Percentiles rank a stretch among this genome's conserved stretches.
phyloP scores from a whole-genome alignment of 2,329 filamentous ascomycete species.

The Aspergillus latus region DNA sequence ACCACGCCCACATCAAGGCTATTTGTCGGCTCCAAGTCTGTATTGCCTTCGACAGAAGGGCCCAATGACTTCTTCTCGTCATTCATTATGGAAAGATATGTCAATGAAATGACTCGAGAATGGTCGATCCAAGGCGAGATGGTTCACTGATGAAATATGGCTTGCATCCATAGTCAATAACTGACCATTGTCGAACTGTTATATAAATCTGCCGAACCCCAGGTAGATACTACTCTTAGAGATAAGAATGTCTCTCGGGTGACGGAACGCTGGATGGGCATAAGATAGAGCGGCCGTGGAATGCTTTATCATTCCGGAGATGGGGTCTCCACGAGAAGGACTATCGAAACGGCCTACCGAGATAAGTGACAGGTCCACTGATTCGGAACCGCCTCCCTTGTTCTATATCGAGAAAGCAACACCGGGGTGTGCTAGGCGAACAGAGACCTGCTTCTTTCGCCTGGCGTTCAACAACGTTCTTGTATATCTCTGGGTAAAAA shows the following conservation, averaged over 20 bases:
- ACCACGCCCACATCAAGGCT: neutral
- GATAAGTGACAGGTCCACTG: neutral
- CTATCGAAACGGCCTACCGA: neutral
- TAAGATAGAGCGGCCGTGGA: neutral
- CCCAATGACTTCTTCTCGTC: neutral
- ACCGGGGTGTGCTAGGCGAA: neutral
- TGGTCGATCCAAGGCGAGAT: neutral
- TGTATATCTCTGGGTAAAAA: neutral
- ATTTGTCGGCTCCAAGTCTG: neutral
- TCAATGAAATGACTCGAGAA: neutral
- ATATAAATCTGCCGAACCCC: neutral
- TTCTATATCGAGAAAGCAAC: neutral
- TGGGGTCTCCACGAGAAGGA: neutral
- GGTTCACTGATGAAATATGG: neutral
- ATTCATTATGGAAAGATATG: neutral
- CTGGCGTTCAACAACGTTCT: neutral
- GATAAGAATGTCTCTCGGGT: neutral
- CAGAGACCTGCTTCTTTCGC: neutral
- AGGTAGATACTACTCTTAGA: neutral
- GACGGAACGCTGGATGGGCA: neutral
- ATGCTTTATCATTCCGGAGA: neutral
- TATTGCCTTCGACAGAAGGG: neutral
- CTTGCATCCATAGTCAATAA: neutral
- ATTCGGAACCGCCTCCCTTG: constrained; percentile 5
- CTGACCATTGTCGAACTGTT: neutral